These are phyloP conservation scores for Alternaria triticina DNA, from an alignment of 2,329 filamentous ascomycete genomes.

Conservation along the genomic window DNA sequence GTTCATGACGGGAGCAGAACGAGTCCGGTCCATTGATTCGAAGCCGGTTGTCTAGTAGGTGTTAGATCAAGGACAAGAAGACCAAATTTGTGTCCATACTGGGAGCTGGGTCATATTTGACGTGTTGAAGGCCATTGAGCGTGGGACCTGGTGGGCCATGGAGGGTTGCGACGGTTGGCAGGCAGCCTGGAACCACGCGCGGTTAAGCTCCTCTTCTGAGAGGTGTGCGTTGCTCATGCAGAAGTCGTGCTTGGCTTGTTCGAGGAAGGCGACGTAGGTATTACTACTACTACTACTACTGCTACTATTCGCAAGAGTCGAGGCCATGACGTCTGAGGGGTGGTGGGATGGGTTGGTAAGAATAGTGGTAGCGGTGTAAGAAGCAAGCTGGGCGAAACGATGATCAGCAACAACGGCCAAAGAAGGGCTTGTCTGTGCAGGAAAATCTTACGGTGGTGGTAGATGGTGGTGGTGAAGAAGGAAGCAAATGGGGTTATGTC, in stretches of 20 bases:
- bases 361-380: constrained; percentile 9
- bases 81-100: constrained; percentile 46
- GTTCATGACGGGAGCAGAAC: constrained; percentile 44
- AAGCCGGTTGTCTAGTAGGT: constrained; percentile 28
- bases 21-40: constrained; percentile 41
- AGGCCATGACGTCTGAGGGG: constrained; percentile 30
- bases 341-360: constrained; percentile 6
- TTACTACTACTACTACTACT: constrained; percentile 16
- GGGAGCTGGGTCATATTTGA: constrained; percentile 31
- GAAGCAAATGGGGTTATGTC: constrained; percentile 18
- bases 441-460: constrained; percentile 22
- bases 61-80: constrained; percentile 36
- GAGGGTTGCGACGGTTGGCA: constrained; percentile 26
- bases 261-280: constrained; percentile 37
- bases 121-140: constrained; percentile 39
- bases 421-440: constrained; percentile 15
- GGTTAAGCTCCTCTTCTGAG: constrained; percentile 43
- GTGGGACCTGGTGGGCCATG: constrained; percentile 40
- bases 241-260: constrained; percentile 47
- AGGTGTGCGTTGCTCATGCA: constrained; percentile 42
- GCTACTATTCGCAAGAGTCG: constrained; percentile 30
- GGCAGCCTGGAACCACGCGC: constrained; percentile 43
- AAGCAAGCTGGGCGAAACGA: constrained; percentile 28
- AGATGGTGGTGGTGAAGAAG: neutral
- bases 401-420: constrained; percentile 30